Percentiles rank a stretch among this genome's conserved stretches.
phyloP scores from a whole-genome alignment of 768 basidiomycete species.

The Boletus rubroflammeus region DNA sequence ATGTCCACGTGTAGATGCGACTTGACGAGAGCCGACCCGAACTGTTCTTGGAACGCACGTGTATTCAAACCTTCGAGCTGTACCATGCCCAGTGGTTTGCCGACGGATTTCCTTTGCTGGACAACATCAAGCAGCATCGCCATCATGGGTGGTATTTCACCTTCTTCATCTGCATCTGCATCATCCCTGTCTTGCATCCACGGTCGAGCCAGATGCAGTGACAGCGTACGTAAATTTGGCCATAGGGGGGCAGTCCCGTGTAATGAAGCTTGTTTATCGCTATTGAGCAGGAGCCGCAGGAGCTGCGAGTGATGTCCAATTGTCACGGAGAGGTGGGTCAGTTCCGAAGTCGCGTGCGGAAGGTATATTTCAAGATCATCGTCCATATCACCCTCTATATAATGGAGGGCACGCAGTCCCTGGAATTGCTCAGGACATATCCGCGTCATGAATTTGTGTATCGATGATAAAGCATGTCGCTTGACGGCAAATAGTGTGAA shows the following conservation, averaged over 20 bases:
- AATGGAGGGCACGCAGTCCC: conserved; percentile 30
- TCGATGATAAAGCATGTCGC: conserved; percentile 29
- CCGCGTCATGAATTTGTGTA: conserved; percentile 36
- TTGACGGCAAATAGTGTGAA: conserved; percentile 27
- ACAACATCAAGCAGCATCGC: conserved; percentile 31
- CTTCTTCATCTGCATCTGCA: conserved; percentile 30
- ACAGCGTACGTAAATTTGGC: conserved; percentile 29
- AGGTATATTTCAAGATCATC: conserved; percentile 35
- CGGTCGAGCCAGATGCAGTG: conserved; percentile 26
- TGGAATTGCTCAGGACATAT: conserved; percentile 34
- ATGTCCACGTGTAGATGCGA: conserved; percentile 25
- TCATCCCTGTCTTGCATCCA: conserved; percentile 33
- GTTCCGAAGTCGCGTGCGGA: conserved; percentile 30
- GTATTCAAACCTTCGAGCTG: conserved; percentile 27
- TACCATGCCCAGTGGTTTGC: conserved; percentile 22
- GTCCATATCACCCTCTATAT: conserved; percentile 35
- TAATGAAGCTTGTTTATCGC: conserved; percentile 33
- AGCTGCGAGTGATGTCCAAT: conserved; percentile 32
- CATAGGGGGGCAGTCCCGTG: conserved; percentile 31
- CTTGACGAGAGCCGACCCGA: conserved; percentile 24
- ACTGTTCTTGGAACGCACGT: conserved; percentile 26
- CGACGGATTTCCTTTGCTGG: conserved; percentile 30
- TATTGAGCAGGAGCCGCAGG: conserved; percentile 32
- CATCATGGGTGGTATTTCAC: conserved; percentile 30
- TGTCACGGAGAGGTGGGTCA: conserved; percentile 34